Evolutionary conservation across 1,284 basidiomycete genomes (phyloP).

Genomic region (Entoloma clypeatum): DNA sequence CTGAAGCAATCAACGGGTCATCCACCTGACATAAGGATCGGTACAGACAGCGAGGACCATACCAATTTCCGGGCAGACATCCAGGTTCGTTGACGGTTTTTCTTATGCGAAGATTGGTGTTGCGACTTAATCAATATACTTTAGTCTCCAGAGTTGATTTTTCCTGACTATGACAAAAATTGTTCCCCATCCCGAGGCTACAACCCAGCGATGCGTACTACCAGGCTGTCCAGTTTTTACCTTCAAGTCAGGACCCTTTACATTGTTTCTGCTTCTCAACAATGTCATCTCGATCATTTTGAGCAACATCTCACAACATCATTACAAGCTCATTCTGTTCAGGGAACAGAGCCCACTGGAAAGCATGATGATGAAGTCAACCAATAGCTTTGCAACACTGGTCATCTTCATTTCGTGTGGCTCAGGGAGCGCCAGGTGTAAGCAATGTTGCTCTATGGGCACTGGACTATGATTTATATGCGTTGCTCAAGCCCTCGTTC

Average conservation of each 20-base stretch:
- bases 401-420: too few species aligned
- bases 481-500: slow-evolving; percentile 28
- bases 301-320: too few species aligned
- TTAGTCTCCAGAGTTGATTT: slow-evolving; percentile 18
- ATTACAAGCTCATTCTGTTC: too few species aligned
- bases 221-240: slow-evolving; percentile 50
- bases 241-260: too few species aligned
- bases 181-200: slow-evolving; percentile 63
- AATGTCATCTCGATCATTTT: too few species aligned
- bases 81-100: slow-evolving; percentile 28
- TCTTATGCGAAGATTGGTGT: neutral
- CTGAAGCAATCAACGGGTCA: slow-evolving; percentile 48
- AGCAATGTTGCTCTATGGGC: slow-evolving; percentile 70
- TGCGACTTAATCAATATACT: neutral
- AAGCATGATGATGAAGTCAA: too few species aligned
- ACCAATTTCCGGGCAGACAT: slow-evolving; percentile 47
- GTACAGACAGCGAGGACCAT: slow-evolving; percentile 61
- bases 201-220: slow-evolving; percentile 55
- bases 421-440: slow-evolving; percentile 57
- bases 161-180: slow-evolving; percentile 31
- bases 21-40: slow-evolving; percentile 59
- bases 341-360: too few species aligned
- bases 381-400: too few species aligned
- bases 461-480: slow-evolving; percentile 59
- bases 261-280: too few species aligned